A percentile compares a stretch with the other conserved stretches of the same genome.
These are phyloP conservation scores for Aphanomyces cochlioides DNA, from an alignment of 352 stramenopile genomes.

Conservation along the genomic window DNA sequence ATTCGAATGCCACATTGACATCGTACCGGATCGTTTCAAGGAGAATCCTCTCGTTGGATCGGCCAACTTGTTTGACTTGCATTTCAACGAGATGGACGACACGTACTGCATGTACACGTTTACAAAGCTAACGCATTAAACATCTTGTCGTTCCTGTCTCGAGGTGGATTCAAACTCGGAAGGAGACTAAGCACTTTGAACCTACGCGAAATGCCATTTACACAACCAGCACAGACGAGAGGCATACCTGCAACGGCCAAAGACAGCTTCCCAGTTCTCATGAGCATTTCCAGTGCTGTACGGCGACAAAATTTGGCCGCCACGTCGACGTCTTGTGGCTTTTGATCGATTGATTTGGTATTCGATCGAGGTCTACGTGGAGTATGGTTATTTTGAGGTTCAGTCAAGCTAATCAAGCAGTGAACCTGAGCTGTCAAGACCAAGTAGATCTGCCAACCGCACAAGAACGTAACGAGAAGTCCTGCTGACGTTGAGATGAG, in stretches of 20 bases:
- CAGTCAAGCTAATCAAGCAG: slow-evolving; percentile 2
- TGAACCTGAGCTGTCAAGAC: slow-evolving; percentile 69
- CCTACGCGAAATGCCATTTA: neutral
- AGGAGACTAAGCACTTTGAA: slow-evolving; percentile 19
- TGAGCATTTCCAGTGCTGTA: slow-evolving; percentile 61
- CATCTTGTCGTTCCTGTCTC: neutral
- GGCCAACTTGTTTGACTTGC: slow-evolving; percentile 72
- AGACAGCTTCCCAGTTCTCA: slow-evolving; percentile 76
- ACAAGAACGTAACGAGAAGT: slow-evolving; percentile 58
- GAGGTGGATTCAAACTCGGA: neutral
- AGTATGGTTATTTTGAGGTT: neutral
- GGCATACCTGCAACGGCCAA: slow-evolving; percentile 43
- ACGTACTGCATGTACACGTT: slow-evolving; percentile 87
- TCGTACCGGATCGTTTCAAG: slow-evolving; percentile 80
- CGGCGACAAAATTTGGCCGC: slow-evolving; percentile 52
- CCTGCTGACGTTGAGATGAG: slow-evolving; percentile 58
- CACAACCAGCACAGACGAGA: neutral
- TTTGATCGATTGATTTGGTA: slow-evolving; percentile 72
- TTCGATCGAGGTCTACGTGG: slow-evolving; percentile 68
- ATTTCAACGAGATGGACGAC: slow-evolving; percentile 89
- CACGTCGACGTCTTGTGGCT: slow-evolving; percentile 46
- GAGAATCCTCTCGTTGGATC: slow-evolving; percentile 66
- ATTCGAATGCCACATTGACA: slow-evolving; percentile 56
- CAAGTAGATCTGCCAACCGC: slow-evolving; percentile 65
- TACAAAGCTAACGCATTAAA: slow-evolving; percentile 35